A percentile compares a stretch with the other conserved stretches of the same genome.
phyloP scores from a whole-genome alignment of 305 asterid genomes.

The Lippia alba region DNA sequence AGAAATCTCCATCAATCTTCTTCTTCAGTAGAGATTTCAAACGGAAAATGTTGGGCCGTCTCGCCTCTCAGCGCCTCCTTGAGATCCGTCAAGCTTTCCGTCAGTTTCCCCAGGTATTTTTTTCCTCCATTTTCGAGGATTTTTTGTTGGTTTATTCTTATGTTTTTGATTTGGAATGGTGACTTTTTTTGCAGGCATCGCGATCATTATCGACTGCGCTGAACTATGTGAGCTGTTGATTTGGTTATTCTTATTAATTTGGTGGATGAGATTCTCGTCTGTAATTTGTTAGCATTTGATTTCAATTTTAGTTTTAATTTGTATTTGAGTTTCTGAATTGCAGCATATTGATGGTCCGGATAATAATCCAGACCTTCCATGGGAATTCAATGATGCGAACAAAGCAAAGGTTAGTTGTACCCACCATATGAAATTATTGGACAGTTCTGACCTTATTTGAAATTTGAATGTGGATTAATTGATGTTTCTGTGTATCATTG shows the following conservation, averaged over 20 bases:
- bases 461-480: conserved; percentile 6
- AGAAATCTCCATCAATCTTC: conserved; percentile 22
- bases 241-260: conserved; percentile 3
- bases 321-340: conserved; percentile 32
- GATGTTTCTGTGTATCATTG: neutral
- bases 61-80: conserved; percentile 67
- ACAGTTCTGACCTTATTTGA: conserved; percentile 12
- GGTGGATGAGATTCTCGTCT: conserved; percentile 15
- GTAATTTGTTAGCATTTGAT: conserved; percentile 24
- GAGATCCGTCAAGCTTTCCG: conserved; percentile 84
- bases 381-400: conserved; percentile 81
- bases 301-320: neutral
- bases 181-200: conserved; percentile 53
- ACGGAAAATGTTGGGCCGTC: conserved; percentile 77
- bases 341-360: conserved; percentile 91
- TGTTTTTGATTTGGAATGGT: conserved; percentile 11
- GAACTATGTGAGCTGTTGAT: conserved; percentile 68
- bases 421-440: conserved; percentile 8
- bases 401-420: conserved; percentile 60
- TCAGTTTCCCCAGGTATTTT: conserved; percentile 69
- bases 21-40: conserved; percentile 34
- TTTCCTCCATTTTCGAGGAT: conserved; percentile 26
- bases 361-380: conserved; percentile 78
- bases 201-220: conserved; percentile 88
- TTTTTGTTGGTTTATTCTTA: neutral